Evolutionary conservation across 495 filamentous ascomycete genomes (phyloP).

Genomic region (Chaetomidium leptoderma): DNA sequence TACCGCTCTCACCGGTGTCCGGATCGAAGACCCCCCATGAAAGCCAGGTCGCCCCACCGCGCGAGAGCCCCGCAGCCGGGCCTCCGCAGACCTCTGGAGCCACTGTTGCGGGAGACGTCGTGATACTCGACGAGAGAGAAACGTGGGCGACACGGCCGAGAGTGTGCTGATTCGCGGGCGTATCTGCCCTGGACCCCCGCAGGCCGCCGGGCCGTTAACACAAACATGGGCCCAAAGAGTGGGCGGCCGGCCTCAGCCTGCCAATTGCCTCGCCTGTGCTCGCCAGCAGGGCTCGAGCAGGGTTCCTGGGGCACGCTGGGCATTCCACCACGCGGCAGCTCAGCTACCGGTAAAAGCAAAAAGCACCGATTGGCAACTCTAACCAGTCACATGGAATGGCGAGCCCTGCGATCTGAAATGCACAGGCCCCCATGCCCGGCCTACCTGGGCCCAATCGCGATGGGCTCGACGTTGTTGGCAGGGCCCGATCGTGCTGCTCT

Average conservation of each 20-base stretch:
- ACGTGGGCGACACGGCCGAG: neutral
- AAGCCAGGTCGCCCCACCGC: conserved; percentile 5
- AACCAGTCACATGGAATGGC: conserved; percentile 2
- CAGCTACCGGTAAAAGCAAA: no score
- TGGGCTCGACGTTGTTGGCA: no score
- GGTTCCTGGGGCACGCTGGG: no score
- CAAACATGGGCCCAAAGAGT: neutral
- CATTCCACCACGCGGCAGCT: neutral
- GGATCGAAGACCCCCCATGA: neutral
- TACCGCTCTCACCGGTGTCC: conserved; percentile 12
- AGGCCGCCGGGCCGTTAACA: conserved; percentile 5
- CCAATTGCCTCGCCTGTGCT: neutral
- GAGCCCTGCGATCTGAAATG: neutral
- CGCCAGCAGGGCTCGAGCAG: neutral
- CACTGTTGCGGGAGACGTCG: neutral
- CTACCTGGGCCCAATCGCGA: no score
- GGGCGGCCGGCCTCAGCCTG: neutral
- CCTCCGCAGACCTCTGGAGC: conserved; percentile 2
- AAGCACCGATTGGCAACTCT: conserved; percentile 13
- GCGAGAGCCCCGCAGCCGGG: conserved; percentile 10
- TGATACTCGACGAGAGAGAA: conserved; percentile 10
- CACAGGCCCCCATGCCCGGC: neutral
- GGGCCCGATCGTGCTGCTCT: neutral
- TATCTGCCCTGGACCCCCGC: conserved; percentile 1
- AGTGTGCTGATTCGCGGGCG: conserved; percentile 2